Base-by-base conservation (phyloP, 2,329 filamentous ascomycete species). In the Trichoderma guizhouense region DNA sequence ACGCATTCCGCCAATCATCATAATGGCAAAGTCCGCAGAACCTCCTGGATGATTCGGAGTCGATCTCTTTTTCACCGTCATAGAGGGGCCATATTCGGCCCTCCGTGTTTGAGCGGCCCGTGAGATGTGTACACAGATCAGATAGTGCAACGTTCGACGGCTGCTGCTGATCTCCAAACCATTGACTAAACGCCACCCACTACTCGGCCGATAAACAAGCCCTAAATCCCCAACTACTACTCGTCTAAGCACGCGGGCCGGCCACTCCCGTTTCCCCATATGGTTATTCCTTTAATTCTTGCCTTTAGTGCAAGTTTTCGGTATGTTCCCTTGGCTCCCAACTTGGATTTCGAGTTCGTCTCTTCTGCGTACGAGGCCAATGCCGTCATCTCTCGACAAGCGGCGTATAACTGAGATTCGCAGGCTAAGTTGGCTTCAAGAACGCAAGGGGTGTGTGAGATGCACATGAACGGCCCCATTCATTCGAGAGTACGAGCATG, bases 181-280 rank as follows among this genome's bases (percentile, higher is more conserved):
- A 32, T 9, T 30, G 65, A 47, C n/a, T 14, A 51, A 24, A 39
- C 36, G 66, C 36, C 57, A 51, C 36, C 36, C n/a, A 62, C 66
- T 51, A 43, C 11, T 60, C 28, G 43, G 39, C 53, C 39, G 36
- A 32, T 14, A 43, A n/a, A 43, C 28, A 60, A 53, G 51, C 36
- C 39, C 55, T 53, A 69, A 53, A 62, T 34, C 21, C 57, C 34
- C 57, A 36, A 34, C 39, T 53, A 21, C 36, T 61, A 21, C 36
- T 61, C 57, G 67, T 57, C 67, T 69, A 69, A 62, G 57, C 39
- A 51, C 32, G 39, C 67, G 57, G 66, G 36, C 15, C 67, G 67
- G 39, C n/a, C 67, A 69, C 57, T 69, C 57, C 67, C 67, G 67
- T 32, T 36, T 53, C 36, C 39, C 67, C 55, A 32, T 58, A 14